A percentile compares a stretch with the other conserved stretches of the same genome.
Conservation (phyloP, 441 rosid species). For the Mallotus japonicus region DNA sequence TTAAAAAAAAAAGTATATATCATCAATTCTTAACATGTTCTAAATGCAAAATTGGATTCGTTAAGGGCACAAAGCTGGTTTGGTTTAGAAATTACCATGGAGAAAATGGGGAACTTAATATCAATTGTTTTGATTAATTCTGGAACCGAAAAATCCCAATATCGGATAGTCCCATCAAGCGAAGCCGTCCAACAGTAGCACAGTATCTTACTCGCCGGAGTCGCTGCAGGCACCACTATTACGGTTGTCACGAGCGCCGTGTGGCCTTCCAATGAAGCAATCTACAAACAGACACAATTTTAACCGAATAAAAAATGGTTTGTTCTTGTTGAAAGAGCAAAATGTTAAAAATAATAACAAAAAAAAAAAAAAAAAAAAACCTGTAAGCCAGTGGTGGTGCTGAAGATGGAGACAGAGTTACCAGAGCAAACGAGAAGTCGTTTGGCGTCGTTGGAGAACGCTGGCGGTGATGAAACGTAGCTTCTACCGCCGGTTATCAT, state of each 20-base stretch:
- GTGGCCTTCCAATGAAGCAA: constrained; percentile 81
- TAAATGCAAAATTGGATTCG: no score
- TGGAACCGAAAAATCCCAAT: constrained; percentile 87
- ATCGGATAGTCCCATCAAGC: constrained; percentile 80
- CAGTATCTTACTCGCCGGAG: constrained; percentile 59
- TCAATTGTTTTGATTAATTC: constrained; percentile 71
- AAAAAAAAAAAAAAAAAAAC: constrained; percentile 25
- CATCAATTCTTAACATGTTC: no score
- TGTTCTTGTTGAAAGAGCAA: not conserved
- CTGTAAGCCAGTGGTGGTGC: constrained; percentile 82
- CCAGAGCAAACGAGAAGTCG: constrained; percentile 82
- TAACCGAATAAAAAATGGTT: not conserved
- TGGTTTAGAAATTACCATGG: constrained; percentile 43
- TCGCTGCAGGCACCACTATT: constrained; percentile 68
- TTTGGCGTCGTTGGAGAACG: constrained; percentile 93
- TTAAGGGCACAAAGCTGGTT: no score
- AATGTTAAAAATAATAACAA: not conserved
- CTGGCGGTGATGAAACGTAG: constrained; percentile 69
- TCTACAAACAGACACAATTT: constrained; percentile 16
- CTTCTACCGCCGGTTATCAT: constrained; percentile 87
- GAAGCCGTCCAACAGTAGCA: constrained; percentile 95
- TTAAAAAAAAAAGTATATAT: no score
- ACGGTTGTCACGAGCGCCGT: constrained; percentile 70
- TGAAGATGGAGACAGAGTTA: constrained; percentile 73
- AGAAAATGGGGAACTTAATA: constrained; percentile 56